Percentiles rank a stretch among this genome's conserved stretches.
phyloP scores from a whole-genome alignment of 2,329 filamentous ascomycete genomes.

The Macroventuria anomochaeta region DNA sequence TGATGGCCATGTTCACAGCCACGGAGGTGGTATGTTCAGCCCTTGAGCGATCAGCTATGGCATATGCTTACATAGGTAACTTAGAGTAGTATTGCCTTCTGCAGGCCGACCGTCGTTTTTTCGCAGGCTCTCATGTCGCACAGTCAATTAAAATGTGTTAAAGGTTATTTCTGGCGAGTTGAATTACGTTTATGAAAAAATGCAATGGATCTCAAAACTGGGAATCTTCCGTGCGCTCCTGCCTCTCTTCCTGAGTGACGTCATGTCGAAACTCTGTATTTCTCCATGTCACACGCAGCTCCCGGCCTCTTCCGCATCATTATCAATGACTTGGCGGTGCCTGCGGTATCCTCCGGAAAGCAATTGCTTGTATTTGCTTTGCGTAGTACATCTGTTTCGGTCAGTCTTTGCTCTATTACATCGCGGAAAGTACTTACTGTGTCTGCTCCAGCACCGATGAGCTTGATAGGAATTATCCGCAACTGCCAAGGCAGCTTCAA shows the following conservation, averaged over 20 bases:
- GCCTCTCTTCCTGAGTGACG: neutral
- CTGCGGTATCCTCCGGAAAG: neutral
- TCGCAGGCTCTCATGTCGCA: conserved; percentile 1
- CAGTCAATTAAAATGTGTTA: neutral
- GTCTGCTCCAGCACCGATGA: conserved; percentile 4
- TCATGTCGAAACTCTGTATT: neutral
- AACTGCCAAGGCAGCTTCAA: neutral
- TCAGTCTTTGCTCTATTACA: neutral
- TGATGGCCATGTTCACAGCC: conserved; percentile 4
- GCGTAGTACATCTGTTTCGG: conserved; percentile 1
- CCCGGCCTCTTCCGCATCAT: neutral
- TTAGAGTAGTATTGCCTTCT: conserved; percentile 3
- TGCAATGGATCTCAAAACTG: too few species aligned
- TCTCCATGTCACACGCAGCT: too few species aligned
- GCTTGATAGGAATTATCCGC: conserved; percentile 5
- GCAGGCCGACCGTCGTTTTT: conserved; percentile 3
- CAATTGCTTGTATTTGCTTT: conserved; percentile 9
- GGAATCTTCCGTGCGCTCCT: too few species aligned
- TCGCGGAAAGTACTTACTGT: neutral
- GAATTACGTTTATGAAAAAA: too few species aligned
- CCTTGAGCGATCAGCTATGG: neutral
- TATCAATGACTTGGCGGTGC: conserved; percentile 1
- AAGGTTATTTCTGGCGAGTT: too few species aligned
- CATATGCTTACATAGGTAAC: conserved; percentile 12
- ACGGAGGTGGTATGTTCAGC: conserved; percentile 16